A percentile compares a stretch with the other conserved stretches of the same genome.
phyloP scores from a whole-genome alignment of 768 basidiomycete genomes.

The Gyrodon lividus region DNA sequence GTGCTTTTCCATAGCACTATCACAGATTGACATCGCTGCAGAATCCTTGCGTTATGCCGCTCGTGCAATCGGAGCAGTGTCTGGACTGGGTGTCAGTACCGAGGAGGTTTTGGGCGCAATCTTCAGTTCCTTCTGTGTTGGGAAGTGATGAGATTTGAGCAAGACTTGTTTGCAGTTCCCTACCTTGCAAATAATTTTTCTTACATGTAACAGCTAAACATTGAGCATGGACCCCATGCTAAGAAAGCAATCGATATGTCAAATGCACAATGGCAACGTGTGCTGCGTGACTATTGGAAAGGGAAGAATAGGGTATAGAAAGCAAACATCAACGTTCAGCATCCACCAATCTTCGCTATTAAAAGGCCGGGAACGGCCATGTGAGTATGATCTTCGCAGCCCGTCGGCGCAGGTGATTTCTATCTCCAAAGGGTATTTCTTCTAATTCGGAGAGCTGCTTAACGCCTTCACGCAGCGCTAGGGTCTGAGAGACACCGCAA shows the following conservation, averaged over 20 bases:
- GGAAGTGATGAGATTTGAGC: slow-evolving; percentile 48
- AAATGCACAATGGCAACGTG: too few species aligned
- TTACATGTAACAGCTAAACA: too few species aligned
- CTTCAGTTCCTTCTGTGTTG: slow-evolving; percentile 88
- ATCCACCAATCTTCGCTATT: background rate
- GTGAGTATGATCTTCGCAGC: slow-evolving; percentile 14
- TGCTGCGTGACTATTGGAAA: too few species aligned
- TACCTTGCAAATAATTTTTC: background rate
- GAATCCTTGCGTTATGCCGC: slow-evolving; percentile 89
- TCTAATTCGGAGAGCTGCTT: slow-evolving; percentile 25
- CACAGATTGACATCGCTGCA: slow-evolving; percentile 79
- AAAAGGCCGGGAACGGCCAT: slow-evolving; percentile 13
- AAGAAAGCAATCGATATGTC: too few species aligned
- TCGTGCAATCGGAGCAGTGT: slow-evolving; percentile 79
- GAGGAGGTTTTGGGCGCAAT: slow-evolving; percentile 84
- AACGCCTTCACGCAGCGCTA: slow-evolving; percentile 18
- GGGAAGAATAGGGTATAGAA: slow-evolving; percentile 7
- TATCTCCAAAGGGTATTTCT: slow-evolving; percentile 32
- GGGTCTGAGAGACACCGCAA: slow-evolving; percentile 12
- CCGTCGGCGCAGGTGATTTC: slow-evolving; percentile 24
- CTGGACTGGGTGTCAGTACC: slow-evolving; percentile 67
- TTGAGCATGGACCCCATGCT: too few species aligned
- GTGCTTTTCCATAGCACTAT: slow-evolving; percentile 40
- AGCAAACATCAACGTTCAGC: background rate
- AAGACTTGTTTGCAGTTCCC: background rate